Base-by-base conservation (phyloP, 148 eudicot genomes). In the Linanthus parryae region DNA sequence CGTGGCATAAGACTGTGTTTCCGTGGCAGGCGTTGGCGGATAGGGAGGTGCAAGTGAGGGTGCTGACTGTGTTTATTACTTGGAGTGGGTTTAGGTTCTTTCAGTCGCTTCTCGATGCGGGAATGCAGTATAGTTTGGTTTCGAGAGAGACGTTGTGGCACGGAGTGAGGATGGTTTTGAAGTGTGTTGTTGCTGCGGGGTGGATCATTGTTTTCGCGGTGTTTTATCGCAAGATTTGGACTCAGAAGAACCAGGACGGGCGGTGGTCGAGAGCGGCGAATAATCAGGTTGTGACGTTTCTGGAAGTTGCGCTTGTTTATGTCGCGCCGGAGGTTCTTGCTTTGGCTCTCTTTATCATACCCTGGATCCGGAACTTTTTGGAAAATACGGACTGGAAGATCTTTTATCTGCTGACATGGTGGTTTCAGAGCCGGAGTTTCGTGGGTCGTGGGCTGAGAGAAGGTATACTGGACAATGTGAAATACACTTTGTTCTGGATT, bases 401-500 rank as follows among this genome's bases (percentile, higher is more conserved):
- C 44, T 85, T 85, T 52, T 85, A 90, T 65, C 15, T 78, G 75
- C 39, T 90, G 34, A 66, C 95, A 1, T 90, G 97, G 97, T 90
- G 97, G 97, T 90, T 83, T 52, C 97, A 90, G 64, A 80, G 74
- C 41, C 72, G 88, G 35, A 70, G 58, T 33, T 90, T 85, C 58
- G 95, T 90, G 48, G 97, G 95, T 5, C 83, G 95, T 58, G 95
- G 95, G 20, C 75, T 90, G 15, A 73, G 92, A 49, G 95, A 90
- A 74, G 95, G 97, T 44, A 78, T 90, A 14, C 56, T 76, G 19
- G 95, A 90, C 68, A 90, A 80, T 45, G 45, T 90, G 7, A 90
- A 79, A 72, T 90, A 90, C 58, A 39, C 73, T 22, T 49, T 83
- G 29, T 90, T 90, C 70, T 90, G 97, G 97, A 55, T 85, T 14